Evolutionary conservation across 768 basidiomycete genomes (phyloP), one percentile per base, ranked within the genome.

Genomic region (Hebeloma cylindrosporum): DNA sequence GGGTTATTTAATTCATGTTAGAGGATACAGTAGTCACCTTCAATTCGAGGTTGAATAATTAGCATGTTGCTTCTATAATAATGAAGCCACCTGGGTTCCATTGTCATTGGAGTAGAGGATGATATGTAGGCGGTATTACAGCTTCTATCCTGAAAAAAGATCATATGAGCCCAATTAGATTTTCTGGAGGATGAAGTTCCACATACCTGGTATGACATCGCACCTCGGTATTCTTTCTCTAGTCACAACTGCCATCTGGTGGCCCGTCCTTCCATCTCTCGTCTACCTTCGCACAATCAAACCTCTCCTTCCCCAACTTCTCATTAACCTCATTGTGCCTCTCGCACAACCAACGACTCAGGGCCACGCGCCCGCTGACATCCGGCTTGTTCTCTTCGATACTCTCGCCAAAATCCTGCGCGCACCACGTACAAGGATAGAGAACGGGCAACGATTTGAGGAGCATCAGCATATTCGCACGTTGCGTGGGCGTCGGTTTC

Each of bases 251-350:
- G 13, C 92, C 93, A 64, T 97, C 91, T 3, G 63, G 55, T 17
- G 90, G 88, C 1, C 93, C 95, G 63, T 94, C 90, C 70, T 77
- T 88, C 95, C 95, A 98, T 57, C 94, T 72, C 71, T 91, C 85
- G 53, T 88, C 85, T 34, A 86, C 80, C 61, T 79, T 90, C 25
- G 67, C 59, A 62, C 95, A 98, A 62, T 92, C 82, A 65, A 97
- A 97, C 41, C 32, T 62, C 46, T 74, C 72, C 75, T 96, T 97
- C 30, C 93, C 92, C 25, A 97, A 69, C 64, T 82, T 80, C 61
- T 74, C 73, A 58, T 95, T 98, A 45, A 97, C 93, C 59, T 87
- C 86, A 58, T 98, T 98, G 62, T 98, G 95, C 56, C 88, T 72
- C 65, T 87, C 78, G 60, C 95, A 97, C 50, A 98, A 72, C 94